Evolutionary conservation across 305 asterid species (phyloP).

Genomic region (Euphrasia arctica): DNA sequence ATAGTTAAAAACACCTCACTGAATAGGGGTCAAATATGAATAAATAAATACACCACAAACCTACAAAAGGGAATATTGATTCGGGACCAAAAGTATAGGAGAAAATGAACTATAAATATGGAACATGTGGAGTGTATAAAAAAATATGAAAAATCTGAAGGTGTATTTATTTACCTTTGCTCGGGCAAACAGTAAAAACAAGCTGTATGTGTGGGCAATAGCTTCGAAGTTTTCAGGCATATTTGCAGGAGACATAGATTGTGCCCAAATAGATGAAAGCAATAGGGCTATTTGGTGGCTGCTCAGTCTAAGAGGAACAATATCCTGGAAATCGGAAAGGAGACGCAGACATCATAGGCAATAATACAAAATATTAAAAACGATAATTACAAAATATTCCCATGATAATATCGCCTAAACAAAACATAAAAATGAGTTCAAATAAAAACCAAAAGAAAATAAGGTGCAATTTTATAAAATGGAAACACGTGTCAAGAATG

Average conservation of each 20-base stretch:
- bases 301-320: conserved; percentile 80
- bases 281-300: conserved; percentile 87
- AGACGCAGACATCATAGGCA: not conserved
- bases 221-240: conserved; percentile 96
- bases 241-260: conserved; percentile 76
- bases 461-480: not conserved
- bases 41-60: not conserved
- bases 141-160: not conserved
- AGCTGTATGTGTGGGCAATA: conserved; percentile 93
- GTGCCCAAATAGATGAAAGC: conserved; percentile 91
- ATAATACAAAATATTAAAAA: not conserved
- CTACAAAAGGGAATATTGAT: not conserved
- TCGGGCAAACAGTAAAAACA: conserved; percentile 83
- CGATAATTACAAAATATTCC: not conserved
- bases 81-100: too few relatives aligned
- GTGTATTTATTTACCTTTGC: conserved; percentile 58
- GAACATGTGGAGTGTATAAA: too few relatives aligned
- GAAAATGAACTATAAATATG: not conserved
- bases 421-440: not conserved
- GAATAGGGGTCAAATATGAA: not conserved
- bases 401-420: not conserved
- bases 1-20: not conserved
- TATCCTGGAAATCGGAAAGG: conserved; percentile 44
- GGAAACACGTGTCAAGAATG: not conserved
- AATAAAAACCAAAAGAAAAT: too few relatives aligned